A percentile compares a stretch with the other conserved stretches of the same genome.
These are phyloP conservation scores for Trichoderma sp. DNA, from an alignment of 2,329 filamentous ascomycete genomes.

Conservation along the genomic window DNA sequence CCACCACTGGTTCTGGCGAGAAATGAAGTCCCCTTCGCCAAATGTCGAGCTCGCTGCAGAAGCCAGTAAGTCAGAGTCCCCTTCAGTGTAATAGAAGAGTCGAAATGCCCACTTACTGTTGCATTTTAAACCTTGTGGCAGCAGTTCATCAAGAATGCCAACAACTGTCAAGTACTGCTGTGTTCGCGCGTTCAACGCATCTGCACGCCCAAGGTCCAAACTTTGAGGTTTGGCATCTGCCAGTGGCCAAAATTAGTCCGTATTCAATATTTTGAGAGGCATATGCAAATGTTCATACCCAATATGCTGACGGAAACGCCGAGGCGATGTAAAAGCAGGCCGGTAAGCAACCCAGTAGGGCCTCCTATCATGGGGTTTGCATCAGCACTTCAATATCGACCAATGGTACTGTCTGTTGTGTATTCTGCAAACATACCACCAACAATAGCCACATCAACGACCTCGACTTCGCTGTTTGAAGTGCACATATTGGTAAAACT, in stretches of 20 bases:
- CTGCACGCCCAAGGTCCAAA: slow-evolving; percentile 47
- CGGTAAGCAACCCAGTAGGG: slow-evolving; percentile 45
- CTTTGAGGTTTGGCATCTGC: slow-evolving; percentile 42
- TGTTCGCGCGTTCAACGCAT: slow-evolving; percentile 51
- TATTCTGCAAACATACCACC: slow-evolving; percentile 33
- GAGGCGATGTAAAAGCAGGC: slow-evolving; percentile 44
- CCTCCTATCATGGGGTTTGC: slow-evolving; percentile 30
- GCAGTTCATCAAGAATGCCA: slow-evolving; percentile 44
- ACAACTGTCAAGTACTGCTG: slow-evolving; percentile 51
- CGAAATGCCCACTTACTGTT: slow-evolving; percentile 42
- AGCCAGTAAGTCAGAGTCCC: background rate
- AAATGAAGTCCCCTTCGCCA: slow-evolving; percentile 47
- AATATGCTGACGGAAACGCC: slow-evolving; percentile 44
- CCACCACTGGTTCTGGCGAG: slow-evolving; percentile 51
- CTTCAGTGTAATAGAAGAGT: background rate
- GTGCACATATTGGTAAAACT: background rate
- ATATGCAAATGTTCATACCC: slow-evolving; percentile 28
- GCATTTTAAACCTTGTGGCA: slow-evolving; percentile 48
- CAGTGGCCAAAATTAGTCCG: background rate
- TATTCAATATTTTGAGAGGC: background rate
- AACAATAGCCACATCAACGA: slow-evolving; percentile 40
- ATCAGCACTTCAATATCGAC: background rate
- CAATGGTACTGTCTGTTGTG: background rate
- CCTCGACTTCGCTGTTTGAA: slow-evolving; percentile 16
- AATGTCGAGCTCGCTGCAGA: slow-evolving; percentile 49